Conservation (phyloP, 2,329 filamentous ascomycete species). For the Colletotrichum lindemuthianum region DNA sequence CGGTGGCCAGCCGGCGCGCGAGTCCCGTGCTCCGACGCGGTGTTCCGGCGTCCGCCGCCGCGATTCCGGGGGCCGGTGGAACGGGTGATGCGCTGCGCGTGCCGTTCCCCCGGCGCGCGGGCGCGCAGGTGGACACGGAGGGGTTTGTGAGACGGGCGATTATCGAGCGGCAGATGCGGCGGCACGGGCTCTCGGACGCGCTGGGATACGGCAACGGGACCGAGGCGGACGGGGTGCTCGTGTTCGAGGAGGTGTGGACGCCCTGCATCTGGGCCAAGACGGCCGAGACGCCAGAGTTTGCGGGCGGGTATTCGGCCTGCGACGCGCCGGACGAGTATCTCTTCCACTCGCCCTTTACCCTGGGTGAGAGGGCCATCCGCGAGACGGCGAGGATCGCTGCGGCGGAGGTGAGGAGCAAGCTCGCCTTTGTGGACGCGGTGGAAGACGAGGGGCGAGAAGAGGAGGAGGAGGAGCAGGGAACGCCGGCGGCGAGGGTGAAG, state of each 20-base stretch:
- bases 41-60: neutral
- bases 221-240: constrained; percentile 43
- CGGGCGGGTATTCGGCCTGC: constrained; percentile 44
- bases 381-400: constrained; percentile 28
- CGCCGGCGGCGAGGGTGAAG: constrained; percentile 14
- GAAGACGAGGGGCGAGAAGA: neutral
- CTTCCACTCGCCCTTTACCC: constrained; percentile 62
- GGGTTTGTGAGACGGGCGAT: constrained; percentile 55
- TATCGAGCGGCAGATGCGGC: constrained; percentile 58
- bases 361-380: constrained; percentile 48
- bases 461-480: neutral
- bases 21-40: neutral
- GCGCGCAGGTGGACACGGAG: constrained; percentile 53
- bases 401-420: constrained; percentile 4
- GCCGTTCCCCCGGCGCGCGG: constrained; percentile 51
- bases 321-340: constrained; percentile 57
- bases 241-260: constrained; percentile 54
- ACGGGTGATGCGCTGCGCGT: constrained; percentile 43
- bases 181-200: constrained; percentile 52
- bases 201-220: constrained; percentile 52
- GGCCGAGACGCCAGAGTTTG: constrained; percentile 21
- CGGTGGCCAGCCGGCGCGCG: neutral
- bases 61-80: neutral
- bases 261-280: constrained; percentile 50
- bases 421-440: constrained; percentile 8